These are phyloP conservation scores for Phalaenopsis aphrodite DNA, from an alignment of 106 monocot species.

Conservation along the genomic window DNA sequence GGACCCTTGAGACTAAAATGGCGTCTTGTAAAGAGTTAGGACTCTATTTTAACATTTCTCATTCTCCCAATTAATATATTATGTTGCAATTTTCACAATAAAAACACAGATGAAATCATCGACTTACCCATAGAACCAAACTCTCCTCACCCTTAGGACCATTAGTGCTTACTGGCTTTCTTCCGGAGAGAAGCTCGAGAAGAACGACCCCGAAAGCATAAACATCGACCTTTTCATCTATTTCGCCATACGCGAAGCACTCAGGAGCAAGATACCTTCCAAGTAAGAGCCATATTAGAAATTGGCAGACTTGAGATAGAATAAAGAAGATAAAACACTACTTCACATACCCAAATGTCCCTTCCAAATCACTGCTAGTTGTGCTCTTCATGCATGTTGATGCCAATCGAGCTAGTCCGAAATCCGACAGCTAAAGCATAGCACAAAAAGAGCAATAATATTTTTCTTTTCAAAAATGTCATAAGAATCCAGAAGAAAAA, in stretches of 20 bases:
- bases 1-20: too few species aligned
- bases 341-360: conserved; percentile 84
- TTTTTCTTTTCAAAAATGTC: background rate
- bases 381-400: conserved; percentile 15
- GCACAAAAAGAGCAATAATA: background rate
- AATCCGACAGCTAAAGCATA: conserved; percentile 69
- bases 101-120: background rate
- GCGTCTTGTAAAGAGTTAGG: too few species aligned
- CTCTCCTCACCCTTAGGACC: conserved; percentile 62
- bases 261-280: conserved; percentile 84
- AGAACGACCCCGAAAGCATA: conserved; percentile 93
- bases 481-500: background rate
- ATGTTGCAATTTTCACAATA: background rate
- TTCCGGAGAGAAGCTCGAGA: conserved; percentile 83
- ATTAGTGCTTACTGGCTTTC: conserved; percentile 49
- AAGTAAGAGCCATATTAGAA: background rate
- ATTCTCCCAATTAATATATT: background rate
- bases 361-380: conserved; percentile 64
- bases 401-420: conserved; percentile 69
- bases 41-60: too few species aligned
- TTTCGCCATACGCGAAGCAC: conserved; percentile 74
- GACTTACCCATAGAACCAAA: conserved; percentile 74
- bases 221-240: conserved; percentile 76
- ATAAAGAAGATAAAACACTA: background rate
- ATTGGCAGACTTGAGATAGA: background rate